Base-by-base conservation (phyloP, 2,329 filamentous ascomycete genomes). In the Nemania abortiva region DNA sequence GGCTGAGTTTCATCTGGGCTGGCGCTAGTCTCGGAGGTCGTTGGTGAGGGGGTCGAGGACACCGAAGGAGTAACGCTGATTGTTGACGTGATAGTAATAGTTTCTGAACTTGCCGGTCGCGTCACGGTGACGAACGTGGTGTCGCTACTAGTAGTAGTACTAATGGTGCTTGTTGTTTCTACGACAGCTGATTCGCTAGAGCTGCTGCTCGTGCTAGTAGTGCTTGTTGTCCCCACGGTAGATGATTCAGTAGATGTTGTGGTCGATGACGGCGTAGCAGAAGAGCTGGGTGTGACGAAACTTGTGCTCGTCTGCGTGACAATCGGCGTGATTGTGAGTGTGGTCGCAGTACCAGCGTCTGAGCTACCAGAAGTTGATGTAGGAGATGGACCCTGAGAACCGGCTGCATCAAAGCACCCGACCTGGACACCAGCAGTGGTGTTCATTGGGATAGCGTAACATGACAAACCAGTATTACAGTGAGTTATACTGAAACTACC, bases 381-480 rank as follows among this genome's bases (percentile, higher is more conserved):
- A 24, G 65, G 64, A 0, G 69, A 56, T 9, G 47, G 61, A n/a
- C 66, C 56, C 20, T 71, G 67, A 34, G 68, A 65, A 34, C 63
- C 49, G 3, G 73, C 74, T 10, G 77, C 73, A 57, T 84, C 78
- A 31, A 80, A 79, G 69, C 88, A 90, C 2, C 81, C 82, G 27
- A 90, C 79, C 62, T 80, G 75, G 10, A 87, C 85, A 3, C 86
- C 87, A 0, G 74, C 73, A 0, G 81, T 81, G 11, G 77, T 83
- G 45, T 81, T 83, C 81, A 88, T 84, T 0, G 88, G 88, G 69
- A 89, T 76, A 1, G 86, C 88, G 57, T 83, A 85, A 77, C 88
- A 90, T 56, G 79, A 77, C n/a, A 76, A 65, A 54, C 77, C 76
- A 10, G 77, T 79, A 1, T 71, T 58, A 49, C 84, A 84, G 10